Evolutionary conservation across 257 asterid species (phyloP), one percentile per base, ranked within the genome.

Genomic region (Plectranthus barbatus): DNA sequence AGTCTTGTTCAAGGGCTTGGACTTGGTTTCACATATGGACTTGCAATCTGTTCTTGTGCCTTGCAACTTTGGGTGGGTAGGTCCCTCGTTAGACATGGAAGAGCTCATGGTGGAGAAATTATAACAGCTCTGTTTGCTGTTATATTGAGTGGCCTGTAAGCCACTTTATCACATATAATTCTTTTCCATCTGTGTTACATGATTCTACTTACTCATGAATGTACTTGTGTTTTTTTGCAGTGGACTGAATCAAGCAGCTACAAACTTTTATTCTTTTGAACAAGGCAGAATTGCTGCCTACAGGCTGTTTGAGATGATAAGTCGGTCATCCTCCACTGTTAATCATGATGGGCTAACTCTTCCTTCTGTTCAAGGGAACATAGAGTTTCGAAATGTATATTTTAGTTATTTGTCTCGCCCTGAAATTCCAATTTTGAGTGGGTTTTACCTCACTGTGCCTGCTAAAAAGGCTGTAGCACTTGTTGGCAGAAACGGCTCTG

Each of bases 1-100:
- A 93, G 99, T 82, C 94, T 93, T 34, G 99, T 93, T 73, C 99
- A 93, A 93, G 99, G 99, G 55, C 99, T 93, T 84, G 99, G 99
- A 37, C 99, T 93, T 72, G 99, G 99, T 57, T 93, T 93, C 79
- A 93, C 99, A 3, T 93, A 93, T 69, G 99, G 99, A 74, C 99
- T 93, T 72, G 99, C 99, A 41, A 93, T 93, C 69, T 90, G 99
- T 79, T 93, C 99, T 68, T 93, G 99, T 75, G 94, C 99, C 56
- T 76, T 93, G 82, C 99, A 93, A 84, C 96, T 93, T 70, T 90
- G 99, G 99, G 97, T 90, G 61, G 99, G 99, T 70, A 85, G 97
- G 74, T 83, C 87, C 70, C 83, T 93, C 60, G 95, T 93, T 66
- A 71, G 68, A 5, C 83, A 77, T 47, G 83, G 84, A 53, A 85